Evolutionary conservation across 768 basidiomycete genomes (phyloP).

Genomic region (Boletus speciosus): DNA sequence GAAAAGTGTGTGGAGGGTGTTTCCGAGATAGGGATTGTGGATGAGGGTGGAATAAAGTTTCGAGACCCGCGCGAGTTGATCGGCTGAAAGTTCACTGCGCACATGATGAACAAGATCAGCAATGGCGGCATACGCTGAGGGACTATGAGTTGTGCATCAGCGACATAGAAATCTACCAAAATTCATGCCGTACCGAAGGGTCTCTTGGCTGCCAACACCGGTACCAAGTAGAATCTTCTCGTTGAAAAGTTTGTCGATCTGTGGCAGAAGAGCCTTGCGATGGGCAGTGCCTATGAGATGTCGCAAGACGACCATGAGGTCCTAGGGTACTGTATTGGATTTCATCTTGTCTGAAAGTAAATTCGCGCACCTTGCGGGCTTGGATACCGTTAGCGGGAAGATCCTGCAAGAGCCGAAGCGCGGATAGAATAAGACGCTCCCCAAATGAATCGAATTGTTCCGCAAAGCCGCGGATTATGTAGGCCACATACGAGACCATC

Average conservation of each 20-base stretch:
- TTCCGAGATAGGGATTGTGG: conserved; percentile 81
- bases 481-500: conserved; percentile 91
- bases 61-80: conserved; percentile 74
- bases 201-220: conserved; percentile 81
- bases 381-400: conserved; percentile 83
- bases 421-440: conserved; percentile 74
- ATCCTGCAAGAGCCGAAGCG: conserved; percentile 88
- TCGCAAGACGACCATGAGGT: conserved; percentile 87
- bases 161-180: background rate
- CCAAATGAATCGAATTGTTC: conserved; percentile 70
- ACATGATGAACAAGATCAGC: conserved; percentile 94
- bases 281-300: conserved; percentile 82
- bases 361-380: conserved; percentile 64
- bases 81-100: conserved; percentile 71
- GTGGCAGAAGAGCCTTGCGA: conserved; percentile 71
- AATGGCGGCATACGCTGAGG: conserved; percentile 80
- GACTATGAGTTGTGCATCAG: conserved; percentile 39
- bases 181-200: conserved; percentile 55
- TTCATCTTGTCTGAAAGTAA: background rate
- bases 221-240: conserved; percentile 86
- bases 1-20: conserved; percentile 82
- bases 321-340: conserved; percentile 42
- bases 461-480: conserved; percentile 71
- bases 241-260: conserved; percentile 87
- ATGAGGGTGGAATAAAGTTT: conserved; percentile 84